These are phyloP conservation scores for Tilletia horrida DNA, from an alignment of 1,284 basidiomycete genomes.

Conservation along the genomic window DNA sequence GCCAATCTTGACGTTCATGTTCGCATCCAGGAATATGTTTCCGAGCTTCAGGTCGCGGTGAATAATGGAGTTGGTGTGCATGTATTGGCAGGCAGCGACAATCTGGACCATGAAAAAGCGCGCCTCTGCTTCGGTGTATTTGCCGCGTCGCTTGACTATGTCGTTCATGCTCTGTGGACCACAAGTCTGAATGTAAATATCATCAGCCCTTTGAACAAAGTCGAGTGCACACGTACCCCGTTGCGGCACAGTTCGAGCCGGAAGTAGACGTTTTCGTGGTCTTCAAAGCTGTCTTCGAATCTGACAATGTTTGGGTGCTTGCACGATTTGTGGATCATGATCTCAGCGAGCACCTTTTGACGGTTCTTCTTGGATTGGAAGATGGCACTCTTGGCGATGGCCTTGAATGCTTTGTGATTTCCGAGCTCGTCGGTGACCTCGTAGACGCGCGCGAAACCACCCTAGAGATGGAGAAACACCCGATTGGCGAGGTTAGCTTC, in stretches of 20 bases:
- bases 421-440: conserved; percentile 48
- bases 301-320: conserved; percentile 87
- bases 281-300: conserved; percentile 94
- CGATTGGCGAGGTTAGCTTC: background rate
- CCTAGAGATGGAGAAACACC: conserved; percentile 34
- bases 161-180: conserved; percentile 68
- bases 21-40: conserved; percentile 84
- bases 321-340: conserved; percentile 91
- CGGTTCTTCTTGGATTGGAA: conserved; percentile 56
- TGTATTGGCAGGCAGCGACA: conserved; percentile 90
- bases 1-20: conserved; percentile 94
- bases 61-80: conserved; percentile 87
- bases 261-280: conserved; percentile 94
- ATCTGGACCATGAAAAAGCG: conserved; percentile 91
- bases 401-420: conserved; percentile 56
- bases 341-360: conserved; percentile 81
- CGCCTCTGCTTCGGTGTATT: conserved; percentile 87
- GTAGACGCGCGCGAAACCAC: conserved; percentile 55
- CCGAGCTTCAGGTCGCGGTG: conserved; percentile 69
- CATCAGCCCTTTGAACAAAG: background rate
- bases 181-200: background rate
- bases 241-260: conserved; percentile 86
- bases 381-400: conserved; percentile 56
- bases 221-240: conserved; percentile 63
- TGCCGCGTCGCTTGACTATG: conserved; percentile 78